A percentile compares a stretch with the other conserved stretches of the same genome.
Evolutionary conservation across 441 rosid genomes (phyloP).

Genomic region (Syzygium syzygioides): DNA sequence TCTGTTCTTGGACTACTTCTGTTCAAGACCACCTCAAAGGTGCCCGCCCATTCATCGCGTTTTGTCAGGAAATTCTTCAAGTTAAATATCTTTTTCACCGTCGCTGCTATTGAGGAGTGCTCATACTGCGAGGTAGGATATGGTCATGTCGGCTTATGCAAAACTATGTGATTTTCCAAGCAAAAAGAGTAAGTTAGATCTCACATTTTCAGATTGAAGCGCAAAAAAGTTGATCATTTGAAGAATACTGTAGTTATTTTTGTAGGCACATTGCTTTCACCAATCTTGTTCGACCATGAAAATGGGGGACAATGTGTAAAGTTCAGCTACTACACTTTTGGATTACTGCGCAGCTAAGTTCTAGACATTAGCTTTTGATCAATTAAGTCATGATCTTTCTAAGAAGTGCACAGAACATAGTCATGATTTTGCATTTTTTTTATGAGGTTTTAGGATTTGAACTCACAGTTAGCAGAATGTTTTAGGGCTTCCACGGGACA

Average conservation of each 20-base stretch:
- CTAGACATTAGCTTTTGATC: background rate
- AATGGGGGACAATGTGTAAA: background rate
- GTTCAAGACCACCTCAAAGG: conserved; percentile 58
- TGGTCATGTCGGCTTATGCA: conserved; percentile 83
- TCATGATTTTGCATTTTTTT: background rate
- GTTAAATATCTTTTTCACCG: conserved; percentile 76
- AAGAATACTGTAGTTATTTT: background rate
- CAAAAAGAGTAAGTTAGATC: background rate
- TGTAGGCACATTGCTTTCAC: background rate
- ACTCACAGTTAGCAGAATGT: too few species aligned
- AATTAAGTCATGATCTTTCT: background rate
- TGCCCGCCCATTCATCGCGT: conserved; percentile 95
- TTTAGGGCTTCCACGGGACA: too few species aligned
- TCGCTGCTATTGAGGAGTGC: conserved; percentile 89
- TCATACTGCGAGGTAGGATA: conserved; percentile 67
- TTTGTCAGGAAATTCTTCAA: conserved; percentile 74
- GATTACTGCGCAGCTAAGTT: background rate
- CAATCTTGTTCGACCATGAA: background rate
- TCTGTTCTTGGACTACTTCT: conserved; percentile 58
- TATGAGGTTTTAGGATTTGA: too few species aligned
- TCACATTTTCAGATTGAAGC: background rate
- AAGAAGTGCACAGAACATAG: background rate
- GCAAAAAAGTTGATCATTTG: background rate
- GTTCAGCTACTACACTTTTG: background rate
- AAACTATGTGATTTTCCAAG: conserved; percentile 21